Percentiles rank a stretch among this genome's conserved stretches.
Conservation (phyloP, 768 basidiomycete species). For the Psilocybe azurescens region DNA sequence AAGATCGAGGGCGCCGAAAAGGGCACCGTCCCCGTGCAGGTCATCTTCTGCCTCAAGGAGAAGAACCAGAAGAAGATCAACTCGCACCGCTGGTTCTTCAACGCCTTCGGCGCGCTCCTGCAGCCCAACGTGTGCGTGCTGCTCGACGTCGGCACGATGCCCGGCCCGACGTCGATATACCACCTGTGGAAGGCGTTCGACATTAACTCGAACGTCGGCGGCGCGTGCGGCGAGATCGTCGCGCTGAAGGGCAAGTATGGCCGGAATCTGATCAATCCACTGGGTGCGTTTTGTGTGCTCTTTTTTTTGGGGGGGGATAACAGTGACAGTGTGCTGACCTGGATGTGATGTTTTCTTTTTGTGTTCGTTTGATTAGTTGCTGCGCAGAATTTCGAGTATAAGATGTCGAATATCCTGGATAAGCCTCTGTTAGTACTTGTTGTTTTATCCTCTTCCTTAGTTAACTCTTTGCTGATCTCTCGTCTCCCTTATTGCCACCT, state of each 20-base stretch:
- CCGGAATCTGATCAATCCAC: conserved; percentile 79
- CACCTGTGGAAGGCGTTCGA: conserved; percentile 96
- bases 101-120: conserved; percentile 82
- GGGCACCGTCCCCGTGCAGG: conserved; percentile 86
- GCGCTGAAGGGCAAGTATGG: conserved; percentile 89
- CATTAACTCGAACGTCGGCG: conserved; percentile 88
- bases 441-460: conserved; percentile 28
- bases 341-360: neutral
- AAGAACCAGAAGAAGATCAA: conserved; percentile 97
- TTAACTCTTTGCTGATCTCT: too few species aligned
- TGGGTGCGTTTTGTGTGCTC: conserved; percentile 32
- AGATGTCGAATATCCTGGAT: conserved; percentile 92
- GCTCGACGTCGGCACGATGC: conserved; percentile 83
- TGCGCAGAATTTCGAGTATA: conserved; percentile 94
- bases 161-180: conserved; percentile 88
- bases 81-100: conserved; percentile 95
- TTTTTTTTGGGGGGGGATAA: neutral
- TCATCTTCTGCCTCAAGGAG: conserved; percentile 93
- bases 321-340: neutral
- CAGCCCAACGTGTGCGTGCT: conserved; percentile 92
- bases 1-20: conserved; percentile 83
- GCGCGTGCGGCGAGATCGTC: conserved; percentile 96
- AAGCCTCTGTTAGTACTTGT: conserved; percentile 64
- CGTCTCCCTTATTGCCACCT: too few species aligned
- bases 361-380: conserved; percentile 51